Conservation (phyloP, 371 early-diverging fungal species). For the Chytridium lagenaria region DNA sequence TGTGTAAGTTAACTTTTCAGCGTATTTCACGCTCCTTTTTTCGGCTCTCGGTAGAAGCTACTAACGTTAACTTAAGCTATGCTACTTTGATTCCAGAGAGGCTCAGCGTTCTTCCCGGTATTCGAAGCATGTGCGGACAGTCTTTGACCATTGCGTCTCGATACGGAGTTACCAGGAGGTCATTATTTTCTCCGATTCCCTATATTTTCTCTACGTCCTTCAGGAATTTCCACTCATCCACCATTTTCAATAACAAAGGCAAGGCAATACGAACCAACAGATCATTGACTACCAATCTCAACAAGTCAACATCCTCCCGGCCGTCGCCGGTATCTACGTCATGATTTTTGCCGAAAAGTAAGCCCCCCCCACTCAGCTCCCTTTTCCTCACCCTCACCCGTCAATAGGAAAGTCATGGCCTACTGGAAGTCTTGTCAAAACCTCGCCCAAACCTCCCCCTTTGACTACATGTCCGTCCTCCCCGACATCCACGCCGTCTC, state of each 20-base stretch:
- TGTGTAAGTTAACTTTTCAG: not conserved
- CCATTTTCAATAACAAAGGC: slow-evolving; percentile 43
- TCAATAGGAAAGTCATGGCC: slow-evolving; percentile 35
- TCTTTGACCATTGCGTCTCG: slow-evolving; percentile 70
- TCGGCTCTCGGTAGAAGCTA: not conserved
- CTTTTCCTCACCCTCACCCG: not conserved
- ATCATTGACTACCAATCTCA: slow-evolving; percentile 75
- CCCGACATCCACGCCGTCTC: slow-evolving; percentile 86
- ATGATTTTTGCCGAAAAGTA: slow-evolving; percentile 73
- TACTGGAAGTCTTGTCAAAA: slow-evolving; percentile 58
- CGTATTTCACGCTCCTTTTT: not conserved
- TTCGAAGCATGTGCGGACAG: slow-evolving; percentile 55
- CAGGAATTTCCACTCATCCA: no score
- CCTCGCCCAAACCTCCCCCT: slow-evolving; percentile 66
- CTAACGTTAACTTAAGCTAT: slow-evolving; percentile 29
- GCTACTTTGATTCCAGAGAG: slow-evolving; percentile 71
- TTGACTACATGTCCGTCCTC: slow-evolving; percentile 56
- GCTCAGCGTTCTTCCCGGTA: slow-evolving; percentile 49
- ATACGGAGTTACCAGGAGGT: slow-evolving; percentile 65
- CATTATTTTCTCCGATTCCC: not conserved
- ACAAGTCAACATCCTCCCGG: slow-evolving; percentile 63
- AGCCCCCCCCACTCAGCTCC: slow-evolving; percentile 15
- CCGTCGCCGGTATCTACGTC: slow-evolving; percentile 65
- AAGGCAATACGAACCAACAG: slow-evolving; percentile 68
- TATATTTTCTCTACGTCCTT: no score